Evolutionary conservation across 768 basidiomycete genomes (phyloP).

Genomic region (Lactifluus hygrophoroides): DNA sequence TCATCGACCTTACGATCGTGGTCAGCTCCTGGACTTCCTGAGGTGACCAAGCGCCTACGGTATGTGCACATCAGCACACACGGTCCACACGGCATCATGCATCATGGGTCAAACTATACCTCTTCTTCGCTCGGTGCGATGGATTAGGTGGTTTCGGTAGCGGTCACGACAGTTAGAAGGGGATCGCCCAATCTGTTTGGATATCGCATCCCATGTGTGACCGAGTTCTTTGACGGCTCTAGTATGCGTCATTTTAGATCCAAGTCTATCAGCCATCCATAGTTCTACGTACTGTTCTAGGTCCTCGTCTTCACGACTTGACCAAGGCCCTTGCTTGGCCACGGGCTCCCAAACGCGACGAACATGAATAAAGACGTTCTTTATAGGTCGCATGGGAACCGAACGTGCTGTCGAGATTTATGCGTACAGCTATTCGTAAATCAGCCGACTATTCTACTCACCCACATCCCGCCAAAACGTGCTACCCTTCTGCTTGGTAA

Average conservation of each 20-base stretch:
- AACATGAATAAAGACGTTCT: constrained; percentile 7
- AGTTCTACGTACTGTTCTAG: background rate
- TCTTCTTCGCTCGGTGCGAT: background rate
- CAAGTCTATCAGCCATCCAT: background rate
- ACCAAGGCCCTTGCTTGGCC: background rate
- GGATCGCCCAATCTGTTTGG: background rate
- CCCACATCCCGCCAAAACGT: constrained; percentile 2
- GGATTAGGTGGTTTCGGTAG: constrained; percentile 4
- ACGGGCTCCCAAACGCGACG: constrained; percentile 8
- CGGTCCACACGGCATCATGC: background rate
- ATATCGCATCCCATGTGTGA: background rate
- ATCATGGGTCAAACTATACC: background rate
- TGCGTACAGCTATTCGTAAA: background rate
- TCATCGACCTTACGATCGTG: background rate
- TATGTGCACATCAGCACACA: background rate
- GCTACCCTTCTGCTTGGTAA: constrained; percentile 2
- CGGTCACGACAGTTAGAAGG: constrained; percentile 4
- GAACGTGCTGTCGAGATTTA: background rate
- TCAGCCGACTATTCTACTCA: background rate
- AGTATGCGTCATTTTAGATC: background rate
- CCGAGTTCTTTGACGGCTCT: constrained; percentile 4
- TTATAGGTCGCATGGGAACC: constrained; percentile 7
- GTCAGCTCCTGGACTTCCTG: constrained; percentile 5
- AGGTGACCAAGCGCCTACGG: background rate
- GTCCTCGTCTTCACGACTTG: background rate